Conservation (phyloP, 2,329 filamentous ascomycete species). For the Diplodia corticola region DNA sequence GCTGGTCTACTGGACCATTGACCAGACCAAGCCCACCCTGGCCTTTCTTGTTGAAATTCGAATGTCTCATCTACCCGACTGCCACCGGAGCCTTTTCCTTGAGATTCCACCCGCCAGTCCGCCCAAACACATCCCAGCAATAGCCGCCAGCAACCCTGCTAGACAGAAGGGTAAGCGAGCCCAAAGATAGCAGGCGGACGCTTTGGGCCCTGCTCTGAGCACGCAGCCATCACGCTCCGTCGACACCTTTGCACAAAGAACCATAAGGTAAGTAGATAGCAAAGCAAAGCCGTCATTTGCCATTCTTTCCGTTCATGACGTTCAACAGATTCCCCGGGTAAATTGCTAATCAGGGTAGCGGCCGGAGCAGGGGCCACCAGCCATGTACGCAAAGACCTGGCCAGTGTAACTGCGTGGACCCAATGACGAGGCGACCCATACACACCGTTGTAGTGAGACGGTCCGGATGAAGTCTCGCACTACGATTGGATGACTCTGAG, state of each 20-base stretch:
- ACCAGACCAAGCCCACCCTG: not conserved
- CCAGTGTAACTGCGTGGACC: conserved; percentile 9
- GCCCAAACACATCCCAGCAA: conserved; percentile 1
- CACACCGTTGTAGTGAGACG: conserved; percentile 7
- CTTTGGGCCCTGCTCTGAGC: not conserved
- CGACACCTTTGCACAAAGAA: not conserved
- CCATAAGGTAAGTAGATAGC: not conserved
- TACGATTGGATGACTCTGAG: conserved; percentile 42
- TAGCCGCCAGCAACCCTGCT: conserved; percentile 19
- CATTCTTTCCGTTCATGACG: not conserved
- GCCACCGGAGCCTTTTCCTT: not conserved
- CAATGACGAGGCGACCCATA: conserved; percentile 15
- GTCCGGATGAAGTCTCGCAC: not conserved
- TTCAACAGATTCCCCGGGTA: conserved; percentile 2
- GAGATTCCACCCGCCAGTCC: not conserved
- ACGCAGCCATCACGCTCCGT: not conserved
- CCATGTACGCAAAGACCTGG: not conserved
- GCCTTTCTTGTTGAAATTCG: not conserved
- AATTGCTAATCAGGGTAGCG: not conserved
- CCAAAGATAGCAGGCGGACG: conserved; percentile 11
- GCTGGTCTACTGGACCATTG: not conserved
- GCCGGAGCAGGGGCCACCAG: conserved; percentile 7
- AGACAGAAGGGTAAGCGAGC: conserved; percentile 14
- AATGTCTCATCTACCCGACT: conserved; percentile 3
- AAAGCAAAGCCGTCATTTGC: not conserved